Evolutionary conservation across 768 basidiomycete genomes (phyloP).

Genomic region (Suillus cothurnatus): DNA sequence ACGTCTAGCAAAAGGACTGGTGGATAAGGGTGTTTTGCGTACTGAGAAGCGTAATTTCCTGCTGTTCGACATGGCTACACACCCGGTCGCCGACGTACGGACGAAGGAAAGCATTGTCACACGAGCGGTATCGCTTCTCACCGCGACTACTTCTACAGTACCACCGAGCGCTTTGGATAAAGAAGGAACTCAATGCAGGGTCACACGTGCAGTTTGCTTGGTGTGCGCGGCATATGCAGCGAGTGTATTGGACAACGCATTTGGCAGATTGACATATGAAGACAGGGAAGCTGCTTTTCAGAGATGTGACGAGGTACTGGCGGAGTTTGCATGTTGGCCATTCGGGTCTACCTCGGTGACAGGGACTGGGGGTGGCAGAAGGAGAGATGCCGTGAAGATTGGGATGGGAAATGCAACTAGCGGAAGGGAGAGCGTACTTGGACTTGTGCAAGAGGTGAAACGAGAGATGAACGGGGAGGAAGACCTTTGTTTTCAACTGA

Average conservation of each 20-base stretch:
- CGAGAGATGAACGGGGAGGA: slow-evolving; percentile 73
- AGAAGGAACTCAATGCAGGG: slow-evolving; percentile 80
- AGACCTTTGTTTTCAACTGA: slow-evolving; percentile 86
- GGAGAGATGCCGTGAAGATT: slow-evolving; percentile 48
- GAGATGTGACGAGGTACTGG: slow-evolving; percentile 91
- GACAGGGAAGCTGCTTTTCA: slow-evolving; percentile 92
- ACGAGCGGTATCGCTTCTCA: slow-evolving; percentile 77
- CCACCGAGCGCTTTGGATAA: slow-evolving; percentile 74
- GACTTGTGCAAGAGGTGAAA: slow-evolving; percentile 71
- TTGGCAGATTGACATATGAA: slow-evolving; percentile 86
- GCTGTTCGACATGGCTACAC: slow-evolving; percentile 99
- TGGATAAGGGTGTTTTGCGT: slow-evolving; percentile 98
- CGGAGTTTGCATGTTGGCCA: slow-evolving; percentile 91
- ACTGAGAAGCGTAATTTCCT: slow-evolving; percentile 99
- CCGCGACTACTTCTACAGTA: slow-evolving; percentile 78
- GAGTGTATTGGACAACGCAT: slow-evolving; percentile 93
- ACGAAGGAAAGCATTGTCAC: slow-evolving; percentile 84
- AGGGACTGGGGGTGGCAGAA: slow-evolving; percentile 38
- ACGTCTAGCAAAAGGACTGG: slow-evolving; percentile 94
- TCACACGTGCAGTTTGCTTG: slow-evolving; percentile 78
- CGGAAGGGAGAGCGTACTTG: slow-evolving; percentile 70
- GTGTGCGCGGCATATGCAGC: slow-evolving; percentile 94
- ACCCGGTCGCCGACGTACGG: slow-evolving; percentile 92
- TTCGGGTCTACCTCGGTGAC: slow-evolving; percentile 53
- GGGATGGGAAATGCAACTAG: slow-evolving; percentile 55